Base-by-base conservation (phyloP, 1,284 basidiomycete genomes). In the Trichosporon asahii region DNA sequence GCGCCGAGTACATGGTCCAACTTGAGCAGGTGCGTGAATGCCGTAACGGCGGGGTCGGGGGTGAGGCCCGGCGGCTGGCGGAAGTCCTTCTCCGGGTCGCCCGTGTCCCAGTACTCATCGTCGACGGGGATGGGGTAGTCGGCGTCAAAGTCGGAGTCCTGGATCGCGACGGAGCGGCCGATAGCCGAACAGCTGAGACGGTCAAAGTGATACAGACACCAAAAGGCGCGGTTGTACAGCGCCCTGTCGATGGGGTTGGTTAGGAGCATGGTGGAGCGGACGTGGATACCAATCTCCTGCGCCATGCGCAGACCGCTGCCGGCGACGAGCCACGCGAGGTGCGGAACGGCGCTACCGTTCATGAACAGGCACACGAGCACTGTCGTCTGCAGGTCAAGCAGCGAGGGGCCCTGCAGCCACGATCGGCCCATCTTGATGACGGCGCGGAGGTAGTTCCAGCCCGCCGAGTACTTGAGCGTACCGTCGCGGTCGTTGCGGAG, bases 111-210 rank as follows among this genome's bases (percentile, higher is more conserved):
- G 76, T 89, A 93, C 73, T 94, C 91, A 77, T 96, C 94, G 73
- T 94, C 91, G 6, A 95, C 89, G 77, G 92, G 91, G 8, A 91
- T 83, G 0, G 92, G 92, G 64, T 90, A 85, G 46, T 91, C 90
- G 3, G 91, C 83, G 76, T 94, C 92, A 74, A 91, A 90, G 76
- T 94, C 93, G 79, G 93, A 91, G 71, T 94, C 92, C 70, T 93
- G 90, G 60, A 94, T 89, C 2, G 90, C 90, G 77, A 91, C 90
- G 0, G 93, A 91, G 27, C 93, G 85, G 11, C 93, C 94, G 21
- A 95, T 85, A 0, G 87, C 87, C 3, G 90, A 87, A 74, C 91
- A 91, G 68, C 88, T 85, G 68, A 86, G 80, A 53, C 91, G 85
- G 68, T 84, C 83, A 65, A 84, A 77, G 68, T 83, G 80, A 70